These are phyloP conservation scores for Barnettozyma populi DNA, from an alignment of 805 yeast species.

Conservation along the genomic window DNA sequence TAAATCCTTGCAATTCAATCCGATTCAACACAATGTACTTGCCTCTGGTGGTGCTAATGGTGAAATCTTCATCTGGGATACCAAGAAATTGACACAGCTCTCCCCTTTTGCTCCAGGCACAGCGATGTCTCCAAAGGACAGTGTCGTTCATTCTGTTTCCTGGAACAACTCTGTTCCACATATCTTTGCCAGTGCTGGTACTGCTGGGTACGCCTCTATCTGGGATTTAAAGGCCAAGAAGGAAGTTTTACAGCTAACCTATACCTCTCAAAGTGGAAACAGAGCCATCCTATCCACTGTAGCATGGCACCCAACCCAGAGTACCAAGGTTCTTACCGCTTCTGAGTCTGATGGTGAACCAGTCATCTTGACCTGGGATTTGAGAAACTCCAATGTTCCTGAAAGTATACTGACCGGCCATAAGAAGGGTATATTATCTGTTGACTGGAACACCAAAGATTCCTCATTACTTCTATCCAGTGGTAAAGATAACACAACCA, in stretches of 20 bases:
- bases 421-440: slow-evolving; percentile 77
- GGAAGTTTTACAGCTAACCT: slow-evolving; percentile 82
- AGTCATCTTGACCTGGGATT: slow-evolving; percentile 84
- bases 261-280: slow-evolving; percentile 44
- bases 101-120: slow-evolving; percentile 61
- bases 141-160: slow-evolving; percentile 62
- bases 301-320: slow-evolving; percentile 91
- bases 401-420: slow-evolving; percentile 73
- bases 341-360: slow-evolving; percentile 79
- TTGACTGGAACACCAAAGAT: slow-evolving; percentile 92
- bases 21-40: slow-evolving; percentile 61
- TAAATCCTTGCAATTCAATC: slow-evolving; percentile 70
- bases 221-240: slow-evolving; percentile 89
- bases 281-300: slow-evolving; percentile 74
- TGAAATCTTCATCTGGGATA: slow-evolving; percentile 88
- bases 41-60: slow-evolving; percentile 89
- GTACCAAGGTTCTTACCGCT: slow-evolving; percentile 85
- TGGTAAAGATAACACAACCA: slow-evolving; percentile 85
- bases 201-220: slow-evolving; percentile 79
- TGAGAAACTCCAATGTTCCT: slow-evolving; percentile 91
- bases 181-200: slow-evolving; percentile 86
- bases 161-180: slow-evolving; percentile 86
- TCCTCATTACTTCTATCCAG: slow-evolving; percentile 74
- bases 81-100: slow-evolving; percentile 50
- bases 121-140: slow-evolving; percentile 76